phyloP scores from a whole-genome alignment of 768 basidiomycete genomes.

The Asterophora parasitica region DNA sequence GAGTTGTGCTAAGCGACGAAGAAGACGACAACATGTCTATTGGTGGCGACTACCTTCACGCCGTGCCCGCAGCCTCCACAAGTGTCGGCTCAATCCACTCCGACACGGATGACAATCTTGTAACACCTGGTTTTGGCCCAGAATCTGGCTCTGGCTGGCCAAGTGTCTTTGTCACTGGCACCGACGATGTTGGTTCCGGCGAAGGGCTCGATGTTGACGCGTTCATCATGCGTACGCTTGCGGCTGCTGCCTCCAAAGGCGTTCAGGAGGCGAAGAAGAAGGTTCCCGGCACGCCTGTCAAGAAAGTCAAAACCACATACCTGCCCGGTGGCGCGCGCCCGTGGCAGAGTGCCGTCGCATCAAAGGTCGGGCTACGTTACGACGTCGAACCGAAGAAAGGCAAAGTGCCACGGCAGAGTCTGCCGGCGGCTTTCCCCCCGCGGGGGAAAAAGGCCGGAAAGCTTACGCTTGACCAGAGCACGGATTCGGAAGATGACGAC shows the following conservation, averaged over 20 bases:
- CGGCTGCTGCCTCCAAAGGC: conserved; percentile 50
- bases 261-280: conserved; percentile 46
- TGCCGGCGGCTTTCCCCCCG: conserved; percentile 66
- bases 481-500: conserved; percentile 63
- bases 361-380: conserved; percentile 54
- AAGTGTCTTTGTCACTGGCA: conserved; percentile 34
- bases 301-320: conserved; percentile 59
- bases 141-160: conserved; percentile 62
- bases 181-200: conserved; percentile 31
- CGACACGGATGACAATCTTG: conserved; percentile 57
- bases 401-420: conserved; percentile 61
- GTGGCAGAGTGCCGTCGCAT: conserved; percentile 77
- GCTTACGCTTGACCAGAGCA: conserved; percentile 33
- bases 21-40: conserved; percentile 34
- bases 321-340: conserved; percentile 54
- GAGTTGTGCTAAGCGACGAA: conserved; percentile 59
- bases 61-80: conserved; percentile 55
- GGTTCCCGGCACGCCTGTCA: conserved; percentile 79
- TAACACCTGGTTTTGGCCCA: conserved; percentile 62
- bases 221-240: conserved; percentile 69
- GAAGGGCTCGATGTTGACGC: conserved; percentile 50
- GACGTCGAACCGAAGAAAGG: conserved; percentile 42
- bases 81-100: conserved; percentile 60
- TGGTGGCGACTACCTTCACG: conserved; percentile 24
- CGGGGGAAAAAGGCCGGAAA: conserved; percentile 28